phyloP scores from a whole-genome alignment of 208 protist genomes.

The Trichomonas vaginalis region DNA sequence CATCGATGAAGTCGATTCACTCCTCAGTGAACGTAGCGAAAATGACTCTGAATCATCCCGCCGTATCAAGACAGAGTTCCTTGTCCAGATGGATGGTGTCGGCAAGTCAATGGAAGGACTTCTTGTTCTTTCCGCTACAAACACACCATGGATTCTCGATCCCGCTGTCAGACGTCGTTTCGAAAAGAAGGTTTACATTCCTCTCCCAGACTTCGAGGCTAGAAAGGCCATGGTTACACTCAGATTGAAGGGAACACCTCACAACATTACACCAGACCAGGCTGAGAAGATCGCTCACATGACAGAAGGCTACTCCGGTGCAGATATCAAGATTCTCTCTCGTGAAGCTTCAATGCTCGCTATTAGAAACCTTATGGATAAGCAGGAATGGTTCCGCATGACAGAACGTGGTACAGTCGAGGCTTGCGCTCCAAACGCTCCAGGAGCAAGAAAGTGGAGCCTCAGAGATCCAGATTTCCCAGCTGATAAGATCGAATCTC shows the following conservation, averaged over 20 bases:
- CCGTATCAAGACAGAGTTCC: slow-evolving; percentile 93
- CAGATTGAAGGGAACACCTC: slow-evolving; percentile 23
- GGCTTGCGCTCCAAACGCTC: not conserved
- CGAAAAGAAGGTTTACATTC: slow-evolving; percentile 56
- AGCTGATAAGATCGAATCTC: not conserved
- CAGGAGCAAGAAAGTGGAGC: not conserved
- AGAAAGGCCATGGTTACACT: slow-evolving; percentile 30
- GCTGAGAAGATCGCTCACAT: not conserved
- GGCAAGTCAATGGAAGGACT: slow-evolving; percentile 34
- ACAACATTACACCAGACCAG: not conserved
- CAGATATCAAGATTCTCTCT: slow-evolving; percentile 31
- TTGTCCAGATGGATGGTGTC: slow-evolving; percentile 57
- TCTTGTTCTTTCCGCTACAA: slow-evolving; percentile 59
- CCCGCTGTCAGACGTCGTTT: slow-evolving; percentile 48
- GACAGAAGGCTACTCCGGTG: slow-evolving; percentile 32
- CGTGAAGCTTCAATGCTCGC: slow-evolving; percentile 31
- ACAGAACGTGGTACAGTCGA: not conserved
- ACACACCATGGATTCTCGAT: slow-evolving; percentile 60
- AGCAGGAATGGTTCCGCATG: not conserved
- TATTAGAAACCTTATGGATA: not conserved
- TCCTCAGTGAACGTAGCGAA: slow-evolving; percentile 58
- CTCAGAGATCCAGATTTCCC: not conserved
- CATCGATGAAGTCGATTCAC: slow-evolving; percentile 97
- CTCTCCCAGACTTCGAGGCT: slow-evolving; percentile 40
- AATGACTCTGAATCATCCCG: slow-evolving; percentile 67